Evolutionary conservation across 1,284 basidiomycete species (phyloP).

Genomic region (Cerioporus squamosus): DNA sequence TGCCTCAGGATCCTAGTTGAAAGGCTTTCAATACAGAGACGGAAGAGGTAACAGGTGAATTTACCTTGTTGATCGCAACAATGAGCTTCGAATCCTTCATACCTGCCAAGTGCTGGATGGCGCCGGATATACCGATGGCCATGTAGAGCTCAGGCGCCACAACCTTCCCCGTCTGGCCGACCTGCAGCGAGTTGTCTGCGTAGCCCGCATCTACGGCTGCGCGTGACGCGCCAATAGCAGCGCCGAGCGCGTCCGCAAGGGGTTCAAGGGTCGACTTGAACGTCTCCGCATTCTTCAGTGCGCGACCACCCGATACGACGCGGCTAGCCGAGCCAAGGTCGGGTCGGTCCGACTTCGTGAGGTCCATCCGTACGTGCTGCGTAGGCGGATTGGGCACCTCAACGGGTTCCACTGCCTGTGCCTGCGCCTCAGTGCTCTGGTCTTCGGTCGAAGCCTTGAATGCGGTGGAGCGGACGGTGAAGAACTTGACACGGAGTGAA

Average conservation of each 20-base stretch:
- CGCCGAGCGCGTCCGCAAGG: slow-evolving; percentile 91
- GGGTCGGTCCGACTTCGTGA: slow-evolving; percentile 93
- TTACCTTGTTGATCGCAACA: slow-evolving; percentile 95
- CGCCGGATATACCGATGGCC: slow-evolving; percentile 96
- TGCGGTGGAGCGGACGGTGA: slow-evolving; percentile 95
- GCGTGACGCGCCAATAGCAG: slow-evolving; percentile 95
- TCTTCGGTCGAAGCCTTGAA: slow-evolving; percentile 75
- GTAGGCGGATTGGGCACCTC: slow-evolving; percentile 67
- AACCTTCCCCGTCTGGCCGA: slow-evolving; percentile 98
- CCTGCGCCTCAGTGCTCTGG: slow-evolving; percentile 56
- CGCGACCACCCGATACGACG: slow-evolving; percentile 95
- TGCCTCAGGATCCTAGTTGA: slow-evolving; percentile 87
- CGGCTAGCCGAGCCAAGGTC: slow-evolving; percentile 89
- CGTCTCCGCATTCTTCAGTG: slow-evolving; percentile 93
- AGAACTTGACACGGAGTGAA: slow-evolving; percentile 84
- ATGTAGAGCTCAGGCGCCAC: slow-evolving; percentile 96
- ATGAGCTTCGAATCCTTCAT: slow-evolving; percentile 99
- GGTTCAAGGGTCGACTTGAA: slow-evolving; percentile 91
- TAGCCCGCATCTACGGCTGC: slow-evolving; percentile 99
- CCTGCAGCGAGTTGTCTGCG: slow-evolving; percentile 97
- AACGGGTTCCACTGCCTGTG: slow-evolving; percentile 72
- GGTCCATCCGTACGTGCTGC: slow-evolving; percentile 81
- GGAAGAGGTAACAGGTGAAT: slow-evolving; percentile 16
- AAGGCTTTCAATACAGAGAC: background rate
- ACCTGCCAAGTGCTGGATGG: slow-evolving; percentile 98